phyloP scores from a whole-genome alignment of 1,139 yeast genomes.

The Hyphopichia fennica region DNA sequence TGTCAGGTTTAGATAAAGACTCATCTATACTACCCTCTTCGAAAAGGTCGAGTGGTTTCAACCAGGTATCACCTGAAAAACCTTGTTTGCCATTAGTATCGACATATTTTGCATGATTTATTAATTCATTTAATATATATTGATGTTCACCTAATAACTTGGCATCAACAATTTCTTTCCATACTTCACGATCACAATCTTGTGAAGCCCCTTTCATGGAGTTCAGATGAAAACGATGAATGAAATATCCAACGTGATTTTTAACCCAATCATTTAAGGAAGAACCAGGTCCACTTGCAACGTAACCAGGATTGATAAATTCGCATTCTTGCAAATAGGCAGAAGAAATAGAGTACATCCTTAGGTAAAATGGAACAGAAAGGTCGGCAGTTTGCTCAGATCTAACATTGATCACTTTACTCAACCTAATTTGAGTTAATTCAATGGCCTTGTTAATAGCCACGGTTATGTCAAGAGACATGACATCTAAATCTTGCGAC shows the following conservation, averaged over 20 bases:
- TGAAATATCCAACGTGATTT: constrained; percentile 64
- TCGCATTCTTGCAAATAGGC: constrained; percentile 84
- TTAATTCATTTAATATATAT: constrained; percentile 51
- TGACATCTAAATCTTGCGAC: constrained; percentile 42
- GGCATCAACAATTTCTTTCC: constrained; percentile 62
- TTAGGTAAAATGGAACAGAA: constrained; percentile 55
- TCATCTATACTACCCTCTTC: constrained; percentile 5
- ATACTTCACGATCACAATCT: constrained; percentile 65
- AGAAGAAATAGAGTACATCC: constrained; percentile 65
- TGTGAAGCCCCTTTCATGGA: constrained; percentile 45
- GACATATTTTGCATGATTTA: constrained; percentile 49
- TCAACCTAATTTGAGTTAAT: constrained; percentile 72
- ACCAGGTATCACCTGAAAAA: constrained; percentile 48
- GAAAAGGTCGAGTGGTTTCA: constrained; percentile 32
- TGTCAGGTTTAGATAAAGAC: not conserved
- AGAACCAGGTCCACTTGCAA: constrained; percentile 49
- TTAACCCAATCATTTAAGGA: constrained; percentile 64
- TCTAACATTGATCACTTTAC: constrained; percentile 76
- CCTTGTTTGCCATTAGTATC: constrained; percentile 26
- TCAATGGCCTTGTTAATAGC: constrained; percentile 68
- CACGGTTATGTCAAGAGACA: constrained; percentile 64
- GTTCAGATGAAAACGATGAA: constrained; percentile 56
- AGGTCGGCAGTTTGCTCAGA: constrained; percentile 67
- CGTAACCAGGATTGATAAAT: constrained; percentile 71
- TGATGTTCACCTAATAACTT: constrained; percentile 46